Evolutionary conservation across 1,284 basidiomycete genomes (phyloP).

Genomic region (Cryptococcus neoformans): DNA sequence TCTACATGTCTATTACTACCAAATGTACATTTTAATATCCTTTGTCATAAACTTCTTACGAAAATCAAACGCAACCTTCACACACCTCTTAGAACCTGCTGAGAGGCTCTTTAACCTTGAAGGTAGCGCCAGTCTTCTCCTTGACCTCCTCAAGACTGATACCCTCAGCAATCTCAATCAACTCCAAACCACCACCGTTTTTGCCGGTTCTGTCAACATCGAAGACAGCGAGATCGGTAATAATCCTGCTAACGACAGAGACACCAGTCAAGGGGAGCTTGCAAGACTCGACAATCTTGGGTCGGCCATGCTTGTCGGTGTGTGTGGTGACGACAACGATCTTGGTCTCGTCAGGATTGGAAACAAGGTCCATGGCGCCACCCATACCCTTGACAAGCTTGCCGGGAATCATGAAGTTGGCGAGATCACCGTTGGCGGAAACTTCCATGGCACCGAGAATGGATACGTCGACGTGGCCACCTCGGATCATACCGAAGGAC

Average conservation of each 20-base stretch:
- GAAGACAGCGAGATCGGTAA: constrained; percentile 90
- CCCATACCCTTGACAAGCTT: constrained; percentile 90
- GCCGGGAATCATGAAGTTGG: constrained; percentile 97
- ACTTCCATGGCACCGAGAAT: constrained; percentile 93
- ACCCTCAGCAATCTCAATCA: constrained; percentile 80
- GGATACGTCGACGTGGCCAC: constrained; percentile 90
- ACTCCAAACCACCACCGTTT: constrained; percentile 60
- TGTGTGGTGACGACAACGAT: constrained; percentile 82
- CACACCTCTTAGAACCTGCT: constrained; percentile 24
- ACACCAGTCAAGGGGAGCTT: constrained; percentile 83
- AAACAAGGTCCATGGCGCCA: constrained; percentile 94
- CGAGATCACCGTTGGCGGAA: constrained; percentile 85
- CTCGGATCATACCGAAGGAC: constrained; percentile 89
- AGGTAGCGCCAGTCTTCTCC: constrained; percentile 78
- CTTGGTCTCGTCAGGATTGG: constrained; percentile 86
- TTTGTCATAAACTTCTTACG: no score
- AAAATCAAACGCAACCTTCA: no score
- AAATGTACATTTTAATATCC: no score
- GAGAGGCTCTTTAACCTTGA: constrained; percentile 54
- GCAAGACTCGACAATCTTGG: constrained; percentile 82
- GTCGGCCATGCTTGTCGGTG: constrained; percentile 79
- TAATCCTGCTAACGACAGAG: constrained; percentile 78
- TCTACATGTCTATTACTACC: no score
- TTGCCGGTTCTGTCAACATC: constrained; percentile 68
- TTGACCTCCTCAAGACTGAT: constrained; percentile 78